Conservation (phyloP, 306 rosid genomes). For the Corylus heterophylla region DNA sequence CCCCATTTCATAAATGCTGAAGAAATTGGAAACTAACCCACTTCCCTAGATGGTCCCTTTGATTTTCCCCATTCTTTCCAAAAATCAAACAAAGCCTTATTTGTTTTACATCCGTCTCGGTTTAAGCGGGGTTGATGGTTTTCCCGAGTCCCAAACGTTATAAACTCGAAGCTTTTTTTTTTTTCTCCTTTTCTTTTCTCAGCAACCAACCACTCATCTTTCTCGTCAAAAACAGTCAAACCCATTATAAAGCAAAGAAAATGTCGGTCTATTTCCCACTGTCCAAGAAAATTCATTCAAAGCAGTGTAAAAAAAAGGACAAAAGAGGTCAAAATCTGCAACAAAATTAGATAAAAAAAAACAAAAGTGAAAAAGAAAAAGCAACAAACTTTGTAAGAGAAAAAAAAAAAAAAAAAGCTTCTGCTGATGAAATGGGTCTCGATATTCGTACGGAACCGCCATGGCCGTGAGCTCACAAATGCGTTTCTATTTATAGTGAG, state of each 20-base stretch:
- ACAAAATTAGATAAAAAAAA: not conserved
- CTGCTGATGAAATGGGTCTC: not conserved
- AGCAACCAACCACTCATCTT: not conserved
- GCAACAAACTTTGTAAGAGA: not conserved
- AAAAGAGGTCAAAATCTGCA: constrained; percentile 6
- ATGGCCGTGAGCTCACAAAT: not conserved
- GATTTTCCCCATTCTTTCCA: not conserved
- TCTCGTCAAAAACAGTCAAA: constrained; percentile 4
- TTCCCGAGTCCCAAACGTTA: not conserved
- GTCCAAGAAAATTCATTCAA: not conserved
- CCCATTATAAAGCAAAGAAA: not conserved
- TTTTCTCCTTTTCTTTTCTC: not conserved
- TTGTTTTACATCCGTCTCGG: not conserved
- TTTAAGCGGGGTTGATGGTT: not conserved
- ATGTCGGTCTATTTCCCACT: constrained; percentile 1
- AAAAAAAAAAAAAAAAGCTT: not conserved
- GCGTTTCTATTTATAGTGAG: constrained; percentile 9
- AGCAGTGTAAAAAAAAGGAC: not conserved
- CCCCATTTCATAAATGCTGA: not conserved
- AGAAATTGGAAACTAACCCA: not conserved
- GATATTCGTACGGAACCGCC: constrained; percentile 15
- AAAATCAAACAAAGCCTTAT: not conserved
- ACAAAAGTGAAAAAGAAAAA: not conserved
- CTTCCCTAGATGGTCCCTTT: not conserved
- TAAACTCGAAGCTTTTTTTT: not conserved